Base-by-base conservation (phyloP, 2,329 filamentous ascomycete species). In the Lojkania enalia region DNA sequence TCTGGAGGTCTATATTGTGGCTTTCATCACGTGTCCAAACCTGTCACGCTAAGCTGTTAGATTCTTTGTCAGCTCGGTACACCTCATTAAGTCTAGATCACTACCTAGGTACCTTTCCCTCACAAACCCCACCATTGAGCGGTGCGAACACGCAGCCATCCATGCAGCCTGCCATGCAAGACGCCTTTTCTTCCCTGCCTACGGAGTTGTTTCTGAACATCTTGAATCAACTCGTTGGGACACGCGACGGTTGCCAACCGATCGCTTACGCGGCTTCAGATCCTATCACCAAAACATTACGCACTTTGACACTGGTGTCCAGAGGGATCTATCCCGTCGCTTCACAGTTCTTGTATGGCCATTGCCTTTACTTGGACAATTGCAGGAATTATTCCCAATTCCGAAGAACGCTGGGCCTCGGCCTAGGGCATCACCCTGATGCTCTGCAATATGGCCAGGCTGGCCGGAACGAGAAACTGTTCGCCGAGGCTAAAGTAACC, bases 221-320 rank as follows among this genome's bases (percentile, higher is more conserved):
- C 12, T 51, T 67, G 15, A 62, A 67, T 29, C 55, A 64, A 40
- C 51, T 67, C 11, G 54, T 63, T 11, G 50, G 44, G 4, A 58
- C 46, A 11, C 43, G 40, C 16, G 31, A 51, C 35, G 50, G 53
- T 23, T 35, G 20, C 3, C 43, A 49, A 20, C 54, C 56, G 2
- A 44, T 66, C 18, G 62, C 58, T 14, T 56, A 54, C 30, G 41
- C 48, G 11, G 55, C 52, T 4, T 54, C 56, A 4, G 43, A 51
- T 19, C 29, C 39, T 5, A 39, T 56, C 29, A 64, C 61, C 4
- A 59, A 52, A 33, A 49, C 63, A 3, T 46, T 67, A 20, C 51
- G 57, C 37, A 51, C 58, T 4, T 46, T 67, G 21, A 58, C 60
- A 4, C 31, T 62, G 1, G 57, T 60, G 1, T 67, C 58, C 2